Evolutionary conservation across 1,139 yeast genomes (phyloP).

Genomic region (Pichia sp.): DNA sequence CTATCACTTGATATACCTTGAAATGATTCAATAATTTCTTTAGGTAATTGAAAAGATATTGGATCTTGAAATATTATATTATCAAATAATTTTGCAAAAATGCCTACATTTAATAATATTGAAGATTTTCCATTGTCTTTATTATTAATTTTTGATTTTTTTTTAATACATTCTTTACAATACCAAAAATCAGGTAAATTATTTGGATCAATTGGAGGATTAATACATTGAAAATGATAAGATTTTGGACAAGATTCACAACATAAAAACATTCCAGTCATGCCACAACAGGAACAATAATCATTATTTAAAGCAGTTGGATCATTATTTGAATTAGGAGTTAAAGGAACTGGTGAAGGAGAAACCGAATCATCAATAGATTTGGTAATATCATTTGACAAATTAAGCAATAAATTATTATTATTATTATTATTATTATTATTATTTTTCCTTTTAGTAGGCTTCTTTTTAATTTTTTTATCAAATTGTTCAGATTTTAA

Average conservation of each 20-base stretch:
- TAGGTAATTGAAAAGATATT: constrained; percentile 65
- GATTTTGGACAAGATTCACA: constrained; percentile 92
- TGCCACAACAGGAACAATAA: constrained; percentile 82
- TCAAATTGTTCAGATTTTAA: constrained; percentile 3
- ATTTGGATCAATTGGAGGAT: constrained; percentile 77
- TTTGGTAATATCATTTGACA: no score
- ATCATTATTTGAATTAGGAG: constrained; percentile 10
- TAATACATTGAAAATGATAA: constrained; percentile 85
- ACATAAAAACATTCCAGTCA: constrained; percentile 81
- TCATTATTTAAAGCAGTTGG: constrained; percentile 62
- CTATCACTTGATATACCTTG: constrained; percentile 63
- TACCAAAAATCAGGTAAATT: constrained; percentile 86
- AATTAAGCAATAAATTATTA: no score
- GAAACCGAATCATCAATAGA: neutral
- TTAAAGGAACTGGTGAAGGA: neutral
- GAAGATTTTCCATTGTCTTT: neutral
- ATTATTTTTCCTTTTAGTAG: neutral
- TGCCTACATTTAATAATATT: constrained; percentile 31
- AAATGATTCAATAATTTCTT: constrained; percentile 57
- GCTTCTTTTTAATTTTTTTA: constrained; percentile 2
- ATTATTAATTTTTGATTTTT: constrained; percentile 17
- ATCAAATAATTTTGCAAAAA: constrained; percentile 60
- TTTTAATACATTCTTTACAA: constrained; percentile 64
- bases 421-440: no score
- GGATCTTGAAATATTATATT: constrained; percentile 60